Conservation (phyloP, 2,329 filamentous ascomycete genomes). For the Ophiocordyceps australis region DNA sequence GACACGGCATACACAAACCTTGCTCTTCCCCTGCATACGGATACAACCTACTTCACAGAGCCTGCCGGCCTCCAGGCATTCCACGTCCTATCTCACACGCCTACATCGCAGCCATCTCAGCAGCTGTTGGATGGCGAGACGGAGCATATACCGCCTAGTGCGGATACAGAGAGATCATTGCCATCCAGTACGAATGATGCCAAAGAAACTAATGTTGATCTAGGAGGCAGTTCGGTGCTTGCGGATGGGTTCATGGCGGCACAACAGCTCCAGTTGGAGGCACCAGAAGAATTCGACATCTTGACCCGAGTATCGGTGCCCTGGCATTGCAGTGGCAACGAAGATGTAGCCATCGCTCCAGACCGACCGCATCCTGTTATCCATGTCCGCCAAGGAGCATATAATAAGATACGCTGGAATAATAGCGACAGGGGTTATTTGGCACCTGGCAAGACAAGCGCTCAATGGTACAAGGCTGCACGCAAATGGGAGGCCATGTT, state of each 20-base stretch:
- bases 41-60: conserved; percentile 91
- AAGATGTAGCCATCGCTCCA: conserved; percentile 64
- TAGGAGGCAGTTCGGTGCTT: conserved; percentile 63
- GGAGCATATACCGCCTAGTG: no score
- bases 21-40: conserved; percentile 70
- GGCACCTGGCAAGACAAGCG: conserved; percentile 35
- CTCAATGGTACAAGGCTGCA: conserved; percentile 65
- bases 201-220: conserved; percentile 11
- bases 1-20: conserved; percentile 87
- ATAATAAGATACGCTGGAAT: conserved; percentile 71
- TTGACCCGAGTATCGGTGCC: conserved; percentile 42
- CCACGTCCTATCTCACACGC: conserved; percentile 61
- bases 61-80: conserved; percentile 84
- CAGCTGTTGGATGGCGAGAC: no score
- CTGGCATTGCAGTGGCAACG: conserved; percentile 80
- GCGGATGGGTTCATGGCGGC: conserved; percentile 77
- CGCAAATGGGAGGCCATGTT: conserved; percentile 56
- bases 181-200: no score
- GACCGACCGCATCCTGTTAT: conserved; percentile 55
- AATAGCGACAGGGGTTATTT: conserved; percentile 73
- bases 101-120: no score
- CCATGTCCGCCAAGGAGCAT: conserved; percentile 26
- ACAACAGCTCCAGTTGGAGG: conserved; percentile 31
- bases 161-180: no score
- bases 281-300: conserved; percentile 34